phyloP scores from a whole-genome alignment of 495 filamentous ascomycete species.

The Apiosordaria backusii region DNA sequence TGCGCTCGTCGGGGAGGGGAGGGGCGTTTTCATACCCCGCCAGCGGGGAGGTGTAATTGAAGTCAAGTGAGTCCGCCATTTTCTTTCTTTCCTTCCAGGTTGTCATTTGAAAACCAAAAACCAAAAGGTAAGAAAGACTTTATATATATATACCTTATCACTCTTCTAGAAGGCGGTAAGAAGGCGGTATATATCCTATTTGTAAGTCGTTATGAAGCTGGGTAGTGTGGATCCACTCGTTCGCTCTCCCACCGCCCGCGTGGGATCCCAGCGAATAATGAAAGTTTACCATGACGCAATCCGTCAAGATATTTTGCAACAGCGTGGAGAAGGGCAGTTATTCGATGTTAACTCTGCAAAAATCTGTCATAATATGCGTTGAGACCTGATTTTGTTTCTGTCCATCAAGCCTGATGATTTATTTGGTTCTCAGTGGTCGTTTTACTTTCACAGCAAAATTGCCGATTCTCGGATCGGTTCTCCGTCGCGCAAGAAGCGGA shows the following conservation, averaged over 20 bases:
- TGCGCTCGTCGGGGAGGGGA: constrained; percentile 58
- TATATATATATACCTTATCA: not conserved
- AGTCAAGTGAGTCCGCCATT: constrained; percentile 23
- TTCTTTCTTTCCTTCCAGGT: not conserved
- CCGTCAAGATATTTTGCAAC: not conserved
- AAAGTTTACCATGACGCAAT: constrained; percentile 7
- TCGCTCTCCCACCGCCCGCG: not conserved
- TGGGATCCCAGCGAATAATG: constrained; percentile 1
- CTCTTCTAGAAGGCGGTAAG: not conserved
- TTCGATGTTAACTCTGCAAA: not conserved
- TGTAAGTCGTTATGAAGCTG: not conserved
- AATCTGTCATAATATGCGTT: not conserved
- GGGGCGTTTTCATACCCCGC: constrained; percentile 61
- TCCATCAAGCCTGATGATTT: not conserved
- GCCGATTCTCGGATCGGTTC: not conserved
- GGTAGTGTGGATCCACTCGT: not conserved
- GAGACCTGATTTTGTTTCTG: not conserved
- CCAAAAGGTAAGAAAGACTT: not conserved
- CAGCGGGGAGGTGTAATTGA: constrained; percentile 63
- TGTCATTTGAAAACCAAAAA: not conserved
- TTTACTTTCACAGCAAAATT: not conserved
- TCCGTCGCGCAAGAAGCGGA: not conserved
- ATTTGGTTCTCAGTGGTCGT: not conserved
- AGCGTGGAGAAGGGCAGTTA: not conserved
- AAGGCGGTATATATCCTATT: not conserved